Evolutionary conservation across 805 yeast genomes (phyloP).

Genomic region (Wickerhamiella kurtzmanii): DNA sequence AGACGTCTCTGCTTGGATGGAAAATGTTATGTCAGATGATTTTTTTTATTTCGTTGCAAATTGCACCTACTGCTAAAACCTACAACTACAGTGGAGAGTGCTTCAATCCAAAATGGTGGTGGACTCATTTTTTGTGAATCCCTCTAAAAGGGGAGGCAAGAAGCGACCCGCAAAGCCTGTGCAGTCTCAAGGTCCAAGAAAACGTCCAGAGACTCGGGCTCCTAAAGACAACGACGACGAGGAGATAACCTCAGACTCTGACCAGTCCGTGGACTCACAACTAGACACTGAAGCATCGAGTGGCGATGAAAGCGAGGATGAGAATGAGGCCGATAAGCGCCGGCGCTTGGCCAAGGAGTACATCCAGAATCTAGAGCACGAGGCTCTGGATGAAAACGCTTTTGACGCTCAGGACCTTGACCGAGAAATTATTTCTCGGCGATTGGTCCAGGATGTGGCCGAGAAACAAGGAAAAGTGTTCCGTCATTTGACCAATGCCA

Average conservation of each 20-base stretch:
- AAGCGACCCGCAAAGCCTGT: constrained; percentile 4
- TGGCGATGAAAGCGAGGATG: constrained; percentile 62
- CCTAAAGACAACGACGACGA: constrained; percentile 10
- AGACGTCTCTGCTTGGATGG: background rate
- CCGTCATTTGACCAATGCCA: constrained; percentile 10
- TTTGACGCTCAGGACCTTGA: constrained; percentile 90
- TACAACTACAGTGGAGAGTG: background rate
- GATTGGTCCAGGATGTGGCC: constrained; percentile 79
- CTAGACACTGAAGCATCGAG: constrained; percentile 55
- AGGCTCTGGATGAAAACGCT: constrained; percentile 29
- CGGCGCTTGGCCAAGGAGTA: constrained; percentile 90
- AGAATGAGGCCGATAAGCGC: constrained; percentile 83
- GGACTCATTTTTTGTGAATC: constrained; percentile 15
- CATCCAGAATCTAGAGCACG: constrained; percentile 59
- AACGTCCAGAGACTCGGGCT: background rate
- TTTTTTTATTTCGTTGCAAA: background rate
- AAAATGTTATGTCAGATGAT: background rate
- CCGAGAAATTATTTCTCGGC: constrained; percentile 64
- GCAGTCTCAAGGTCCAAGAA: constrained; percentile 1
- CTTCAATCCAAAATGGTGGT: constrained; percentile 7
- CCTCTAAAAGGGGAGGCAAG: constrained; percentile 8
- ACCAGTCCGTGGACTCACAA: constrained; percentile 28
- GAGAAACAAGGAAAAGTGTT: constrained; percentile 77
- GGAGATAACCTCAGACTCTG: constrained; percentile 16
- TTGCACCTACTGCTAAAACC: no score